Evolutionary conservation across 2,329 filamentous ascomycete genomes (phyloP).

Genomic region (Leptosphaerulina australis): DNA sequence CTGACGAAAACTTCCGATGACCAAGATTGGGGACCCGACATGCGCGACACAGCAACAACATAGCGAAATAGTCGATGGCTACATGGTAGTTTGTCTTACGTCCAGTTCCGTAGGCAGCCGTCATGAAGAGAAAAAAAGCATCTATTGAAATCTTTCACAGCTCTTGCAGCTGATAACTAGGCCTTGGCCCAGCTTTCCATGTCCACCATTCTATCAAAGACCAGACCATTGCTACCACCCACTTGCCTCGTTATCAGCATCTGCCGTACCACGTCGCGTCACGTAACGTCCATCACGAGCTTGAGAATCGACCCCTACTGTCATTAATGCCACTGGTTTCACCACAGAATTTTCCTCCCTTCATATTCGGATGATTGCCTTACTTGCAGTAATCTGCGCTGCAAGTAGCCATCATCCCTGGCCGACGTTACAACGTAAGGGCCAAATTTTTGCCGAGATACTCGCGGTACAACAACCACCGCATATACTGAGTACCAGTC

Average conservation of each 20-base stretch:
- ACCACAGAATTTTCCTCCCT: conserved; percentile 28
- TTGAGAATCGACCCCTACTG: conserved; percentile 25
- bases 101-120: not conserved
- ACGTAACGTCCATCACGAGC: conserved; percentile 26
- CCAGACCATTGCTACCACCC: conserved; percentile 14
- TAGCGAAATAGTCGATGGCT: not conserved
- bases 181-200: conserved; percentile 12
- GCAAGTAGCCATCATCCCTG: conserved; percentile 26
- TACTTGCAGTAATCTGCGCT: conserved; percentile 22
- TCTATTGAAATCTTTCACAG: conserved; percentile 1
- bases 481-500: conserved; percentile 30
- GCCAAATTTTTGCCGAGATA: conserved; percentile 17
- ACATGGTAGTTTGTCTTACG: not conserved
- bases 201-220: conserved; percentile 13
- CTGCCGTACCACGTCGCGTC: conserved; percentile 32
- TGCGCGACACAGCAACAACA: not conserved
- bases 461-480: conserved; percentile 25
- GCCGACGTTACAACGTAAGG: conserved; percentile 30
- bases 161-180: conserved; percentile 7
- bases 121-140: not conserved
- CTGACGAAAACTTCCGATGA: conserved; percentile 11
- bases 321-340: conserved; percentile 28
- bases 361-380: conserved; percentile 23
- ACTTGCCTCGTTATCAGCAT: conserved; percentile 21
- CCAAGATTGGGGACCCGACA: conserved; percentile 6